Conservation (phyloP, 2,329 filamentous ascomycete genomes). For the Colletotrichum siamense region DNA sequence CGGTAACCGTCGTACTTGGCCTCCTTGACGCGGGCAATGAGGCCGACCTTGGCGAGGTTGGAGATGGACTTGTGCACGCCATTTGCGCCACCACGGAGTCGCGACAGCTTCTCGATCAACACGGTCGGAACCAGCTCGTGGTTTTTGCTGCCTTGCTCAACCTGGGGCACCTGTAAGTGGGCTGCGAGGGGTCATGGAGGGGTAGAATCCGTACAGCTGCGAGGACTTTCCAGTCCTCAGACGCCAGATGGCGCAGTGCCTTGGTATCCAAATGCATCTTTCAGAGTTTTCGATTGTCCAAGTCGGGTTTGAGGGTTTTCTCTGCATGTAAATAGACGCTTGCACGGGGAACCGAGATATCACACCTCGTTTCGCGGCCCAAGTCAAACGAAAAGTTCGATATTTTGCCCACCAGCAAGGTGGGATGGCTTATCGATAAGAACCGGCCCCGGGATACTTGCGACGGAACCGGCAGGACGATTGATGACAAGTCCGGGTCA, state of each 20-base stretch:
- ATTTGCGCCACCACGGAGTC: constrained; percentile 76
- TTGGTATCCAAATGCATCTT: constrained; percentile 95
- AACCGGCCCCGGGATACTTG: background rate
- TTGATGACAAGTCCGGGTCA: background rate
- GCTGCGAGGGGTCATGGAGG: constrained; percentile 29
- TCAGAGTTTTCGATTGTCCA: background rate
- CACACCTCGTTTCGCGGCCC: background rate
- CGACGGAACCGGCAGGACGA: background rate
- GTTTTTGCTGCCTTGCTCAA: constrained; percentile 93
- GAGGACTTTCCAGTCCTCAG: constrained; percentile 95
- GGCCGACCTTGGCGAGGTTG: constrained; percentile 85
- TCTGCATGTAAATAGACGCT: background rate
- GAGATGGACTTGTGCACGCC: constrained; percentile 90
- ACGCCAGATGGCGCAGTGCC: constrained; percentile 87
- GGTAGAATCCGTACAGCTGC: constrained; percentile 71
- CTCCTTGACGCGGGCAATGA: constrained; percentile 94
- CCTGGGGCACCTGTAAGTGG: constrained; percentile 60
- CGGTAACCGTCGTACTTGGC: constrained; percentile 98
- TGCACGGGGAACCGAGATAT: background rate
- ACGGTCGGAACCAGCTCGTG: constrained; percentile 95
- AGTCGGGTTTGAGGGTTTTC: background rate
- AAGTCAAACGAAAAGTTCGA: background rate
- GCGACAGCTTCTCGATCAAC: constrained; percentile 83
- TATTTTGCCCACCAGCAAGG: constrained; percentile 16
- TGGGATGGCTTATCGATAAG: constrained; percentile 34